Evolutionary conservation across 805 yeast species (phyloP).

Genomic region (Ascoidea rubescens): DNA sequence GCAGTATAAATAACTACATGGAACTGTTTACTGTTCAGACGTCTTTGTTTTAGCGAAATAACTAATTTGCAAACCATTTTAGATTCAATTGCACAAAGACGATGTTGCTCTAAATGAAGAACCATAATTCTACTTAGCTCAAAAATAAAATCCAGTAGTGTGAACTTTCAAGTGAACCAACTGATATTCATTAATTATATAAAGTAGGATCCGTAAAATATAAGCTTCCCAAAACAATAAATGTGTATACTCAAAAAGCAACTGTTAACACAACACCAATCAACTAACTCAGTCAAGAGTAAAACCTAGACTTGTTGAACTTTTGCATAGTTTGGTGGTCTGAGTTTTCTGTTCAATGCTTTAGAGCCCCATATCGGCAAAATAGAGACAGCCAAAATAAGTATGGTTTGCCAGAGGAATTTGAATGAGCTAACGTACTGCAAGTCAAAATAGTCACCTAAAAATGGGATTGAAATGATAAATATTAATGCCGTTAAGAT

Average conservation of each 20-base stretch:
- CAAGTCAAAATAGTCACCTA: conserved; percentile 78
- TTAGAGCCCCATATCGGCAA: conserved; percentile 85
- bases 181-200: too few species aligned
- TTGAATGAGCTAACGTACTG: conserved; percentile 38
- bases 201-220: too few species aligned
- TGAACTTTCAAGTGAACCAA: too few species aligned
- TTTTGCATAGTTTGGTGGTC: conserved; percentile 95
- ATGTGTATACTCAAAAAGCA: not conserved
- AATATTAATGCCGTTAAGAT: conserved; percentile 54
- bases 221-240: not conserved
- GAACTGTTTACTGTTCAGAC: too few species aligned
- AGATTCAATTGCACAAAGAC: too few species aligned
- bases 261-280: not conserved
- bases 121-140: too few species aligned
- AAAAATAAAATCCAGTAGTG: too few species aligned
- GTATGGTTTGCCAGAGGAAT: conserved; percentile 56
- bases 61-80: too few species aligned
- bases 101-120: too few species aligned
- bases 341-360: conserved; percentile 54
- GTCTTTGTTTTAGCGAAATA: too few species aligned
- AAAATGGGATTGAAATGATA: conserved; percentile 67
- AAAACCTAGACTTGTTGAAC: conserved; percentile 47
- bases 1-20: too few species aligned
- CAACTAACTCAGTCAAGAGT: too few species aligned
- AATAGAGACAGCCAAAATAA: conserved; percentile 56